Conservation (phyloP, 768 basidiomycete species). For the Suillus occidentalis region DNA sequence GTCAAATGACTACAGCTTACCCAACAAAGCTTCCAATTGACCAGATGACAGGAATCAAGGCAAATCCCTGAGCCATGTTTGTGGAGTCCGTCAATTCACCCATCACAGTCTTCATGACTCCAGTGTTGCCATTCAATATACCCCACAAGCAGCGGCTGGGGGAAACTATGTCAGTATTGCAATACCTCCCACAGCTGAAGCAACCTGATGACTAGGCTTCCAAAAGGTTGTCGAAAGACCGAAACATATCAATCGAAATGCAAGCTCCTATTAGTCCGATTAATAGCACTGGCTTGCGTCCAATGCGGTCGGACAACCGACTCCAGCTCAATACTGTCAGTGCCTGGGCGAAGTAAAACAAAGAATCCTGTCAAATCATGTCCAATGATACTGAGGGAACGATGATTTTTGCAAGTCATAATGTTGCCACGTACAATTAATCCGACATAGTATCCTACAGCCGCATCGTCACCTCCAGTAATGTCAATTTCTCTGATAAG, state of each 20-base stretch:
- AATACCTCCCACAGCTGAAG: not conserved
- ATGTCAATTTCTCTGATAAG: slow-evolving; percentile 62
- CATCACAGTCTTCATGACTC: slow-evolving; percentile 69
- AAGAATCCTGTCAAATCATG: slow-evolving; percentile 49
- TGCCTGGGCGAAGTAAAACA: slow-evolving; percentile 61
- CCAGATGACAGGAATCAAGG: slow-evolving; percentile 32
- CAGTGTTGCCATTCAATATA: slow-evolving; percentile 61
- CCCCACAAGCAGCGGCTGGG: slow-evolving; percentile 56
- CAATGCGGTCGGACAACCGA: slow-evolving; percentile 56
- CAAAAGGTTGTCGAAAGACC: slow-evolving; percentile 60
- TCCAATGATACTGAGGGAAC: not conserved
- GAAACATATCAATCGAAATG: slow-evolving; percentile 58
- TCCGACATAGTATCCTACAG: slow-evolving; percentile 72
- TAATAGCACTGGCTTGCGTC: slow-evolving; percentile 62
- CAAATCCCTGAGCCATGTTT: slow-evolving; percentile 29
- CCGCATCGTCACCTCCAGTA: slow-evolving; percentile 60
- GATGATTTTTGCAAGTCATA: not conserved
- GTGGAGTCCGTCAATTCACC: slow-evolving; percentile 58
- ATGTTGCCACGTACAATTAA: slow-evolving; percentile 42
- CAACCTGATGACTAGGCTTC: slow-evolving; percentile 54
- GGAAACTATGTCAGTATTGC: slow-evolving; percentile 9
- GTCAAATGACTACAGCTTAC: slow-evolving; percentile 18
- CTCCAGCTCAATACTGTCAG: slow-evolving; percentile 64
- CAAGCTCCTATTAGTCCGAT: slow-evolving; percentile 52
- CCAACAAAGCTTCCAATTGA: slow-evolving; percentile 29